phyloP scores from a whole-genome alignment of 805 yeast genomes.

The Metschnikowia lochheadii region DNA sequence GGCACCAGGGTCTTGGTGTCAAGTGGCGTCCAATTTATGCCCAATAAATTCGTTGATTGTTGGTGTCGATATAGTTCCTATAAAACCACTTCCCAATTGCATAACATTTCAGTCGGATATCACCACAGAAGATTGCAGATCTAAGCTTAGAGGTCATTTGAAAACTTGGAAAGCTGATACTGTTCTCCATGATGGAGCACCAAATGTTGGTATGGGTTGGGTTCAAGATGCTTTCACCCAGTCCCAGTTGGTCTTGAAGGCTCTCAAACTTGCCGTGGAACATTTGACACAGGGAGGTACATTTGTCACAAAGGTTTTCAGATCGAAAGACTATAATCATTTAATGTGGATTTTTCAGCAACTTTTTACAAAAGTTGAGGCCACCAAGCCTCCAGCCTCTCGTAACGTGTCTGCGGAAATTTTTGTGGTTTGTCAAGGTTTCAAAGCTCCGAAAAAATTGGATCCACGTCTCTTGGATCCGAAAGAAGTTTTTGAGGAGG shows the following conservation, averaged over 20 bases:
- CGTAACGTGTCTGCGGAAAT: constrained; percentile 99
- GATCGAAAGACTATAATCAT: constrained; percentile 98
- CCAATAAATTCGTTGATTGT: constrained; percentile 90
- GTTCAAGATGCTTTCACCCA: constrained; percentile 99
- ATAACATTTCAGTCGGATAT: constrained; percentile 95
- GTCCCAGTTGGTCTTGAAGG: constrained; percentile 91
- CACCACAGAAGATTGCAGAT: constrained; percentile 96
- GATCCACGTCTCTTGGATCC: constrained; percentile 93
- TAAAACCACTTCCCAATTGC: constrained; percentile 91
- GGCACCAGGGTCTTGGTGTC: constrained; percentile 99
- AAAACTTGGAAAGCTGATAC: constrained; percentile 99
- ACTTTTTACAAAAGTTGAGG: constrained; percentile 92
- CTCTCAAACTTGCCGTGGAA: constrained; percentile 90
- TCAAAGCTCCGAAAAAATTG: constrained; percentile 91
- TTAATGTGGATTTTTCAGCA: constrained; percentile 97
- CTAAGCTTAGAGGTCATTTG: constrained; percentile 90
- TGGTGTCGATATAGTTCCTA: constrained; percentile 98
- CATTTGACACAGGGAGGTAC: constrained; percentile 89
- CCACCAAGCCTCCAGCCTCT: constrained; percentile 98
- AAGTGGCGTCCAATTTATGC: constrained; percentile 90
- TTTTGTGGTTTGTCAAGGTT: constrained; percentile 93
- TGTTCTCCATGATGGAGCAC: constrained; percentile 99
- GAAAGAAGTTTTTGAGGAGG: constrained; percentile 89
- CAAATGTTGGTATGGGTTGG: constrained; percentile 99
- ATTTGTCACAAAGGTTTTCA: constrained; percentile 92